Base-by-base conservation (phyloP, 208 protist genomes). In the Perkinsela sp. region DNA sequence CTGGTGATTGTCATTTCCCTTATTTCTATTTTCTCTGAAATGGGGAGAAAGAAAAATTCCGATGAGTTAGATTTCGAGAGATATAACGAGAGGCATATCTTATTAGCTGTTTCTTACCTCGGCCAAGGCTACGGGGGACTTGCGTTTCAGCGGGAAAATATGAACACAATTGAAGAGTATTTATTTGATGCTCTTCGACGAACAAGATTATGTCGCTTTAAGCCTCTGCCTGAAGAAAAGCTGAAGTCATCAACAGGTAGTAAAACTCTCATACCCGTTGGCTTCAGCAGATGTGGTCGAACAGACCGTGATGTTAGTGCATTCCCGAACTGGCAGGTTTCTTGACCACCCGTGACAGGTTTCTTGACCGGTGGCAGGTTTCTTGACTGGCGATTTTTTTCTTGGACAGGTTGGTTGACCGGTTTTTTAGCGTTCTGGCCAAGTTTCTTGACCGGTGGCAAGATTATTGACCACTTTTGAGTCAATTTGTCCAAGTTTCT, bases 241-340 rank as follows among this genome's bases (percentile, higher is more conserved):
- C 15, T 68, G 75, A 31, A 75, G 85, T 13, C 78, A 85, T 32
- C 29, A 15, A 31, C 28, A 73, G 29, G 67, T 40, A 30, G 69
- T 67, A 29, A 72, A 73, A 72, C 40, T 22, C 40, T n/a, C 6
- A 67, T 73, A 16, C 72, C 71, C 31, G 67, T 72, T 16, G 2
- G 69, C 57, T 90, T 78, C 67, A 77, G 72, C 0, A 72, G 85
- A 16, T 92, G 80, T 67, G 89, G 88, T 0, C 73, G 89, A 31
- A 94, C 89, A 0, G 89, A 94, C 73, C 89, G 88, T 72, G 89
- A 88, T 48, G 89, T 93, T 13, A 78, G 70, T 40, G 88, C 89
- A 1, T 73, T 89, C 30, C n/a, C n/a, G n/a, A n/a, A n/a, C n/a
- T n/a, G n/a, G n/a, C n/a, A n/a, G n/a, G n/a, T n/a, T n/a, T n/a